Percentiles rank a stretch among this genome's conserved stretches.
Evolutionary conservation across 108 stramenopile species (phyloP).

Genomic region (Parietichytrium sp.): DNA sequence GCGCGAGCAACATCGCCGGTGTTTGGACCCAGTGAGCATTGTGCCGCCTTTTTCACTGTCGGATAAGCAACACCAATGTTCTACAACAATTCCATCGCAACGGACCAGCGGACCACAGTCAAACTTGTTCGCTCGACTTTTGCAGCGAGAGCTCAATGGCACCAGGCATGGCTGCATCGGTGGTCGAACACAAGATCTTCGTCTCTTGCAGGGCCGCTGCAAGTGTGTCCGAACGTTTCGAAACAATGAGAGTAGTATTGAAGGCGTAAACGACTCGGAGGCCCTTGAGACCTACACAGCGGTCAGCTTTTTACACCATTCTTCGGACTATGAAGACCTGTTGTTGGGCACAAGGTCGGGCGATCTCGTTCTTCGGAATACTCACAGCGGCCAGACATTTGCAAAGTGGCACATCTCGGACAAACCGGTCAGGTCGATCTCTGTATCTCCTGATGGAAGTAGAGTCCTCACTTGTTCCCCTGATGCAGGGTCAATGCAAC

Average conservation of each 20-base stretch:
- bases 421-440: neutral
- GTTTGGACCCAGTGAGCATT: constrained; percentile 20
- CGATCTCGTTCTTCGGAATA: neutral
- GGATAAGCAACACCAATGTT: neutral
- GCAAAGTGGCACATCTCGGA: neutral
- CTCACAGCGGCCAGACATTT: neutral
- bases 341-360: constrained; percentile 4
- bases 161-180: neutral
- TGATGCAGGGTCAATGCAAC: too few relatives aligned
- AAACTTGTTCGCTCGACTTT: neutral
- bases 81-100: neutral
- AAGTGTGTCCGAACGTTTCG: constrained; percentile 33
- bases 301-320: neutral
- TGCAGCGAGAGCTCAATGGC: neutral
- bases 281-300: neutral
- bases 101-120: neutral
- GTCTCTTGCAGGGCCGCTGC: constrained; percentile 8
- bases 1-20: constrained; percentile 27
- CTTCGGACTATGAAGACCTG: neutral
- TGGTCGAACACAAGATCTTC: neutral
- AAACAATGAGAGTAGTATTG: neutral
- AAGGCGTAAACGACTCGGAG: neutral
- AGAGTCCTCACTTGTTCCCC: neutral
- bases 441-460: neutral
- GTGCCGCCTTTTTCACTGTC: constrained; percentile 17